phyloP scores from a whole-genome alignment of 108 stramenopile species.

The Fragilariopsis cylindrus region DNA sequence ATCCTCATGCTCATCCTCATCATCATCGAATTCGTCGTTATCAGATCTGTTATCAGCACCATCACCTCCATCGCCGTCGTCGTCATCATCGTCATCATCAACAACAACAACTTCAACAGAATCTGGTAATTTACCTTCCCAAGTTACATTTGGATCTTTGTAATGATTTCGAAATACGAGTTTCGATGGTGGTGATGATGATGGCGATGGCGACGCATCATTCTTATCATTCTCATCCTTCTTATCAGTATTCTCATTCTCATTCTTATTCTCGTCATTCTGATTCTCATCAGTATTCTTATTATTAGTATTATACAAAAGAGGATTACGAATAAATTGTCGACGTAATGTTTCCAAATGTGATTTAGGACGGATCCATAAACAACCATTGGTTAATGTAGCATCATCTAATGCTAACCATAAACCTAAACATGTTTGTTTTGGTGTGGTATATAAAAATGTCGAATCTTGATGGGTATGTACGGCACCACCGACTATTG shows the following conservation, averaged over 20 bases:
- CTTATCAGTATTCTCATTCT: conserved; percentile 22
- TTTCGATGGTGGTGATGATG: conserved; percentile 19
- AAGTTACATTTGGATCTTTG: conserved; percentile 31
- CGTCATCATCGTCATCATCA: background rate
- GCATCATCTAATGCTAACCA: conserved; percentile 95
- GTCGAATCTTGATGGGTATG: conserved; percentile 94
- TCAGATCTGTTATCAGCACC: too few relatives aligned
- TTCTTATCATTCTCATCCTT: conserved; percentile 14
- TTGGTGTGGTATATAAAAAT: conserved; percentile 86
- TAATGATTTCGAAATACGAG: conserved; percentile 45
- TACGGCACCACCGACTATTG: conserved; percentile 81
- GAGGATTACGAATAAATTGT: conserved; percentile 81
- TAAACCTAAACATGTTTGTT: conserved; percentile 88
- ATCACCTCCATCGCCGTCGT: too few relatives aligned
- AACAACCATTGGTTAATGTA: conserved; percentile 90
- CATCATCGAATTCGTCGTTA: too few relatives aligned
- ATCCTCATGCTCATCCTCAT: background rate
- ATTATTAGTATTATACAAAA: conserved; percentile 38
- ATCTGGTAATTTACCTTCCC: conserved; percentile 77
- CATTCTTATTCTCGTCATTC: conserved; percentile 17
- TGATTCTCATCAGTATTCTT: conserved; percentile 20
- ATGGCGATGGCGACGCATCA: background rate
- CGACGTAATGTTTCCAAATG: conserved; percentile 77
- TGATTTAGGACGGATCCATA: conserved; percentile 89
- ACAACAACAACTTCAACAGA: conserved; percentile 34